Percentiles rank a stretch among this genome's conserved stretches.
phyloP scores from a whole-genome alignment of 169 alveolate species.

The Eimeria praecox region DNA sequence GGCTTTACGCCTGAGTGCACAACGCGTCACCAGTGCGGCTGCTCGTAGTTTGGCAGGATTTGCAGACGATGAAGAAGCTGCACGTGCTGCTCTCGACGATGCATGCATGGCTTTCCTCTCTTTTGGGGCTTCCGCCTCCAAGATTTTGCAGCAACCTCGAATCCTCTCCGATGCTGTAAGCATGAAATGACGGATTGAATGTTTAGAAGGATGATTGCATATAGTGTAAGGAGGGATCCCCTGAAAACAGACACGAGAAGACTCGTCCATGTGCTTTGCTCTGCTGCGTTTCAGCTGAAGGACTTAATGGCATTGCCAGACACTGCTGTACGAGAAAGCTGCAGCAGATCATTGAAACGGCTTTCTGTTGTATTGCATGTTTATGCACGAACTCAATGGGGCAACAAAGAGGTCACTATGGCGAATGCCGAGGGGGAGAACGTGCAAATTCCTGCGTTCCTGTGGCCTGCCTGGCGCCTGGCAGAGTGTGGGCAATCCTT shows the following conservation, averaged over 20 bases:
- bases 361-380: constrained; percentile 45
- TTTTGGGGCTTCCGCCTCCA: constrained; percentile 29
- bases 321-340: constrained; percentile 46
- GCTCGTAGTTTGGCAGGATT: not conserved
- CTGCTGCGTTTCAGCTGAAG: constrained; percentile 21
- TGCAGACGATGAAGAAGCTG: constrained; percentile 32
- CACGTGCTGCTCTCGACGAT: not conserved
- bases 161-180: constrained; percentile 55
- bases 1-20: constrained; percentile 29
- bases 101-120: constrained; percentile 36
- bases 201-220: not conserved
- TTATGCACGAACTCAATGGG: constrained; percentile 16
- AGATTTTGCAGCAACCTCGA: constrained; percentile 26
- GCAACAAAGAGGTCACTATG: not conserved
- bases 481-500: constrained; percentile 34
- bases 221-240: not conserved
- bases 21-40: constrained; percentile 23
- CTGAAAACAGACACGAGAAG: not conserved
- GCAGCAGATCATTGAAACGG: constrained; percentile 58
- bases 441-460: constrained; percentile 32
- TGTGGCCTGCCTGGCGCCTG: constrained; percentile 63
- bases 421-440: constrained; percentile 34
- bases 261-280: not conserved
- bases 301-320: constrained; percentile 35
- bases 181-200: not conserved